Evolutionary conservation across 805 yeast genomes (phyloP).

Genomic region (Suhomyces pyralidae): DNA sequence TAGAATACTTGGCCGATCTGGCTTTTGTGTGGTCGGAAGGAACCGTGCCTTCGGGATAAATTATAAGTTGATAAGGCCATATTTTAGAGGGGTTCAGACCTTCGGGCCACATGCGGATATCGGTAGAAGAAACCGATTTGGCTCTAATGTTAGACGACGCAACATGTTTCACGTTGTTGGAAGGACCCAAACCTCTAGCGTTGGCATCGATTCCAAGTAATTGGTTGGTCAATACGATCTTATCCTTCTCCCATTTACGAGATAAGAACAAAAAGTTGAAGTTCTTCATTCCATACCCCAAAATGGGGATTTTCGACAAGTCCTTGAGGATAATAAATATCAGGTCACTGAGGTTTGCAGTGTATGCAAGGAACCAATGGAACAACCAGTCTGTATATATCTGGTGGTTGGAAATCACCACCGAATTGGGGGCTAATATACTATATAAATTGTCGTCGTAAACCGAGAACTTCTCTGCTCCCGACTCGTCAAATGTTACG

Average conservation of each 20-base stretch:
- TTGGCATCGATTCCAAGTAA: conserved; percentile 58
- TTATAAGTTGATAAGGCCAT: conserved; percentile 57
- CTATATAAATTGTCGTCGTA: conserved; percentile 4
- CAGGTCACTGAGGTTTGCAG: conserved; percentile 61
- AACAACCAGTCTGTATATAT: conserved; percentile 92
- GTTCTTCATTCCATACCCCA: conserved; percentile 83
- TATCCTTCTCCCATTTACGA: conserved; percentile 84
- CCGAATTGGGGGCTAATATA: conserved; percentile 41
- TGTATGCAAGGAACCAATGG: conserved; percentile 80
- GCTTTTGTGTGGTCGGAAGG: conserved; percentile 61
- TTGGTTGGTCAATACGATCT: conserved; percentile 51
- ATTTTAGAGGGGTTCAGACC: conserved; percentile 20
- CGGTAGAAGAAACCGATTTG: neutral
- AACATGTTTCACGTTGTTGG: conserved; percentile 39
- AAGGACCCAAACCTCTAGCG: conserved; percentile 55
- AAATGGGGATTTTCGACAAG: conserved; percentile 67
- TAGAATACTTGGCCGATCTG: conserved; percentile 57
- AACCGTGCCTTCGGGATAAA: conserved; percentile 96
- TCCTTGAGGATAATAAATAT: conserved; percentile 76
- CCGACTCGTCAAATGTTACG: conserved; percentile 45
- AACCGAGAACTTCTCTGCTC: conserved; percentile 4
- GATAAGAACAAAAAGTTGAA: conserved; percentile 76
- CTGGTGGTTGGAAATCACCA: conserved; percentile 87
- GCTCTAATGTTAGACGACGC: conserved; percentile 24
- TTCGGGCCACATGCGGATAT: conserved; percentile 28